These are phyloP conservation scores for Alternaria sp. DNA, from an alignment of 2,329 filamentous ascomycete genomes.

Conservation along the genomic window DNA sequence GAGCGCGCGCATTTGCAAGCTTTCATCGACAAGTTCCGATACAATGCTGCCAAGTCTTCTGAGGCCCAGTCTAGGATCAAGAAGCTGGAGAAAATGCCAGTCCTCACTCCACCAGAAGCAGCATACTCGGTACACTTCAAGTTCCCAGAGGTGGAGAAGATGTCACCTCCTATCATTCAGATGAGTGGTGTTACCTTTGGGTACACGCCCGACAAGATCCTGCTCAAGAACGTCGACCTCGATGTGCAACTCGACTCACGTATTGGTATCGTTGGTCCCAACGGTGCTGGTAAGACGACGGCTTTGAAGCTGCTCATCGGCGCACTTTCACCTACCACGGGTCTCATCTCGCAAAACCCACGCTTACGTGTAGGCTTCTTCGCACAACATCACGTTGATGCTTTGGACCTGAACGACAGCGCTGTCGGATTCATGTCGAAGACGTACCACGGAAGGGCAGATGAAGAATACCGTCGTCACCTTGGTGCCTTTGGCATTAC, in stretches of 20 bases:
- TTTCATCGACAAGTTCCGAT: slow-evolving; percentile 99
- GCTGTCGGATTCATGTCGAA: slow-evolving; percentile 97
- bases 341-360: slow-evolving; percentile 86
- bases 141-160: slow-evolving; percentile 96
- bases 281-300: slow-evolving; percentile 98
- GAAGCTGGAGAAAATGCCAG: slow-evolving; percentile 96
- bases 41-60: slow-evolving; percentile 98
- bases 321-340: slow-evolving; percentile 75
- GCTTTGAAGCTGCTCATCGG: slow-evolving; percentile 97
- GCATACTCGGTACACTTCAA: slow-evolving; percentile 97
- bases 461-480: slow-evolving; percentile 96
- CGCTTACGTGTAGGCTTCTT: slow-evolving; percentile 94
- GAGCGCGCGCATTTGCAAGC: slow-evolving; percentile 90
- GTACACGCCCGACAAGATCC: slow-evolving; percentile 77
- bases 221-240: slow-evolving; percentile 86
- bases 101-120: slow-evolving; percentile 85
- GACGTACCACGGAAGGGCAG: slow-evolving; percentile 84
- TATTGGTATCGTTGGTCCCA: slow-evolving; percentile 98
- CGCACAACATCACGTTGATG: slow-evolving; percentile 97
- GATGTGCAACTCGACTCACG: slow-evolving; percentile 98
- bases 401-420: slow-evolving; percentile 84
- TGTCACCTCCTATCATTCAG: slow-evolving; percentile 96
- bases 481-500: slow-evolving; percentile 86
- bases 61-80: slow-evolving; percentile 99
- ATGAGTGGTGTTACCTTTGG: slow-evolving; percentile 94